phyloP scores from a whole-genome alignment of 148 eudicot genomes.

The Nyssa sinensis region DNA sequence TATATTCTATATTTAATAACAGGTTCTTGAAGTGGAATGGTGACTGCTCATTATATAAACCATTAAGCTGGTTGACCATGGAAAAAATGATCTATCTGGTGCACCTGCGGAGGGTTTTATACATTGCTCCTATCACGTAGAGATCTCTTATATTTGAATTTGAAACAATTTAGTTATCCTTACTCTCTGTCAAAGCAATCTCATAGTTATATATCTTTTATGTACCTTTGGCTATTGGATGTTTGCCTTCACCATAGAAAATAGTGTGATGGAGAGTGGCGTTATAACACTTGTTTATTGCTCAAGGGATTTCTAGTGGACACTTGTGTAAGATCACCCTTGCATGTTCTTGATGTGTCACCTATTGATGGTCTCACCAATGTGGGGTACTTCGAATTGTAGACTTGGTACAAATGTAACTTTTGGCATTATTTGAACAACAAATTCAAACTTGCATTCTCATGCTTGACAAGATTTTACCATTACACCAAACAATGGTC shows the following conservation, averaged over 20 bases:
- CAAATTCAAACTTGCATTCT: too few species aligned
- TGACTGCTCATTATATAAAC: background rate
- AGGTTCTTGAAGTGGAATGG: slow-evolving; percentile 1
- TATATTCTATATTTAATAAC: background rate
- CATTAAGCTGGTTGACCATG: background rate
- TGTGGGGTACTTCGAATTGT: background rate
- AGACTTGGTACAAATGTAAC: background rate
- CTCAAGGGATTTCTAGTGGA: background rate
- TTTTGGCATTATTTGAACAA: too few species aligned
- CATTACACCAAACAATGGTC: background rate
- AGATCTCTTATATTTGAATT: slow-evolving; percentile 4
- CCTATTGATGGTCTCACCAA: too few species aligned
- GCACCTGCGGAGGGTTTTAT: background rate
- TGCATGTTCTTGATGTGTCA: background rate
- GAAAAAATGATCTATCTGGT: background rate
- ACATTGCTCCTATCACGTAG: background rate
- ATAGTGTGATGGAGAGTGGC: slow-evolving; percentile 1
- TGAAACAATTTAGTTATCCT: background rate
- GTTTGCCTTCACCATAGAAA: background rate
- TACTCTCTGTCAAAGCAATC: background rate
- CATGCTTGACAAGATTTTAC: too few species aligned
- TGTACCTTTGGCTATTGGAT: too few species aligned
- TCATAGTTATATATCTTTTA: background rate
- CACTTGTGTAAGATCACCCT: background rate
- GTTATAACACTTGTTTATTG: background rate